Conservation (phyloP, 208 protist genomes). For the Trichomonas vaginalis region DNA sequence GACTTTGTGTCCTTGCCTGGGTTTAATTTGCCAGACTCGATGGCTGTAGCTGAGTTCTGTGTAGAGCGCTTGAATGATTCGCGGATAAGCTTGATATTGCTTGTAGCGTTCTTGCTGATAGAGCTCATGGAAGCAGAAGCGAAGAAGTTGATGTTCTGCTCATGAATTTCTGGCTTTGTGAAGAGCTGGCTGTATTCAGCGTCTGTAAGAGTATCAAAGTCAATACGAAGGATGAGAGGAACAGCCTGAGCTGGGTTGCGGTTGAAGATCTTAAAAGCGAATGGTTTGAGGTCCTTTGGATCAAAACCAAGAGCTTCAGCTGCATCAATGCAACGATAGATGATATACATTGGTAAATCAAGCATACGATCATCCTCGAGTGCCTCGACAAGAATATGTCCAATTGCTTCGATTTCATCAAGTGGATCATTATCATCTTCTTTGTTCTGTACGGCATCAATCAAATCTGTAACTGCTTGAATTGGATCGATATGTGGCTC, state of each 20-base stretch:
- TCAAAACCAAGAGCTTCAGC: background rate
- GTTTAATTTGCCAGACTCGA: background rate
- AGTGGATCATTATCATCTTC: background rate
- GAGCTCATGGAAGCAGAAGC: background rate
- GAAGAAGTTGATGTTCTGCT: slow-evolving; percentile 5
- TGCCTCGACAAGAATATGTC: background rate
- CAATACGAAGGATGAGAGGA: background rate
- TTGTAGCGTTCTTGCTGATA: background rate
- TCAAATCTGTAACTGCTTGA: background rate
- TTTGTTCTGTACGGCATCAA: background rate
- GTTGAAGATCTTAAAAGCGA: background rate
- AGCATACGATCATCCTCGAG: background rate
- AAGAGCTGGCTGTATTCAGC: background rate
- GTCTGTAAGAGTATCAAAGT: background rate
- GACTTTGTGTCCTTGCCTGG: background rate
- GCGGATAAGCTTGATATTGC: background rate
- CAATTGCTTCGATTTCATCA: background rate
- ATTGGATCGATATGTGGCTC: background rate
- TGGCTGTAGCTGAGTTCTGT: background rate
- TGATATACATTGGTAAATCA: background rate
- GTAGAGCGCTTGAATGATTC: background rate
- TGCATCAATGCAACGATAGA: background rate
- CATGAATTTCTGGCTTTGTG: background rate
- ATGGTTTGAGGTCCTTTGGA: background rate
- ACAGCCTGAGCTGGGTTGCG: background rate